Evolutionary conservation across 768 basidiomycete species (phyloP).

Genomic region (Boletus tomentosulus): DNA sequence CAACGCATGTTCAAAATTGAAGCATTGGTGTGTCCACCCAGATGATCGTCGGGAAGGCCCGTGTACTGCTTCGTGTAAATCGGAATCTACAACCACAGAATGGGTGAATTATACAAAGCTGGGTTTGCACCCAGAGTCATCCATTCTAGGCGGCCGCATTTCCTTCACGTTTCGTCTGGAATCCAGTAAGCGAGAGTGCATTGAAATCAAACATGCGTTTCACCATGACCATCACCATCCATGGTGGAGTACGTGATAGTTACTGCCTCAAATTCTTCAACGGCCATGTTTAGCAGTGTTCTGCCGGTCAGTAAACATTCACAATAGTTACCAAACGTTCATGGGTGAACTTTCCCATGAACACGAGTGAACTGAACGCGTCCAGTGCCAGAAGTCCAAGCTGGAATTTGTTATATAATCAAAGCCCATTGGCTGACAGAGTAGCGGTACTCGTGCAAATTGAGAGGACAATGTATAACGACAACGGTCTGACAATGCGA

Average conservation of each 20-base stretch:
- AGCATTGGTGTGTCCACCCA: constrained; percentile 83
- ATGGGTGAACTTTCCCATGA: constrained; percentile 1
- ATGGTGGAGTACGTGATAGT: constrained; percentile 69
- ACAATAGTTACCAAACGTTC: background rate
- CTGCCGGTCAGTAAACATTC: background rate
- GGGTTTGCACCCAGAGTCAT: constrained; percentile 79
- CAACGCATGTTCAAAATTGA: constrained; percentile 76
- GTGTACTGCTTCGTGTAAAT: constrained; percentile 99
- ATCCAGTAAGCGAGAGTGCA: constrained; percentile 17
- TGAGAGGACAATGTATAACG: too few species aligned
- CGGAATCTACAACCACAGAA: constrained; percentile 57
- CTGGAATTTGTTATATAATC: background rate
- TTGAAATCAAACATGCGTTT: constrained; percentile 12
- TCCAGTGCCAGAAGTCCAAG: too few species aligned
- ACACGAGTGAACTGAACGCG: background rate
- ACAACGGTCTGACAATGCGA: background rate
- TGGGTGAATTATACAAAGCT: background rate
- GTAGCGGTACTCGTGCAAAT: too few species aligned
- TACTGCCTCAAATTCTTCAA: constrained; percentile 67
- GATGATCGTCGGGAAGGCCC: constrained; percentile 76
- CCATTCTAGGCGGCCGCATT: constrained; percentile 88
- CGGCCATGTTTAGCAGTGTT: constrained; percentile 50
- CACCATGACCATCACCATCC: constrained; percentile 78
- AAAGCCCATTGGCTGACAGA: background rate
- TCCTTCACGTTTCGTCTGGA: constrained; percentile 87